Conservation (phyloP, 2,329 filamentous ascomycete genomes). For the Talaromyces piceae region DNA sequence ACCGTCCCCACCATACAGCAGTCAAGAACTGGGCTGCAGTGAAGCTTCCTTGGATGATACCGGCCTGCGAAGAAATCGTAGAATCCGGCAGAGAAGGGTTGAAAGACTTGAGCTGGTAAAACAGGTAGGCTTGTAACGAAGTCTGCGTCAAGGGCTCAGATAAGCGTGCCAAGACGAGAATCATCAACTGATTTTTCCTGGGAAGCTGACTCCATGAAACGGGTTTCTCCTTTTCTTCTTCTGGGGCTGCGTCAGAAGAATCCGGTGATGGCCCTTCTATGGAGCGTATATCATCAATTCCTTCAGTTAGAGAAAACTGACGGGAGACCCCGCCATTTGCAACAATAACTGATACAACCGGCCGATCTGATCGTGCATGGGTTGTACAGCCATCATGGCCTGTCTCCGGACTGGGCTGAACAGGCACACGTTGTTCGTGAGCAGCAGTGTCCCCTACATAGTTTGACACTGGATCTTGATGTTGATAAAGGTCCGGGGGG, state of each 20-base stretch:
- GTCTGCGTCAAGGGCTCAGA: slow-evolving; percentile 79
- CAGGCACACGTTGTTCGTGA: neutral
- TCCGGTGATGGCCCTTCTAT: neutral
- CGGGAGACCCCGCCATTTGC: neutral
- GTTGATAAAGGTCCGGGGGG: neutral
- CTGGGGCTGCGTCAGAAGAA: neutral
- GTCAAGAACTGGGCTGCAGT: slow-evolving; percentile 76
- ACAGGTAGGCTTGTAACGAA: slow-evolving; percentile 71
- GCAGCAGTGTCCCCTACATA: neutral
- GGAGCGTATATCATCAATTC: slow-evolving; percentile 5
- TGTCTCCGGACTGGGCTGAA: neutral
- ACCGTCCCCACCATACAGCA: slow-evolving; percentile 71
- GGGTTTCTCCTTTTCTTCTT: slow-evolving; percentile 5
- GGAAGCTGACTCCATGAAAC: slow-evolving; percentile 68
- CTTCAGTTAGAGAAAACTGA: slow-evolving; percentile 6
- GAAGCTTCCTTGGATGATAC: slow-evolving; percentile 70
- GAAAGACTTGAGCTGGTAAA: slow-evolving; percentile 81
- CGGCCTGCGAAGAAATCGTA: slow-evolving; percentile 68
- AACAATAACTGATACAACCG: neutral
- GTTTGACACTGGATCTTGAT: neutral
- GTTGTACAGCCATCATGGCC: neutral
- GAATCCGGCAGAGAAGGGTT: slow-evolving; percentile 50
- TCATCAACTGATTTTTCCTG: slow-evolving; percentile 65
- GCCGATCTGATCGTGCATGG: neutral
- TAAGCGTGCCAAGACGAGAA: slow-evolving; percentile 69